Conservation (phyloP, 2,329 filamentous ascomycete genomes). For the Aureobasidium sp. region DNA sequence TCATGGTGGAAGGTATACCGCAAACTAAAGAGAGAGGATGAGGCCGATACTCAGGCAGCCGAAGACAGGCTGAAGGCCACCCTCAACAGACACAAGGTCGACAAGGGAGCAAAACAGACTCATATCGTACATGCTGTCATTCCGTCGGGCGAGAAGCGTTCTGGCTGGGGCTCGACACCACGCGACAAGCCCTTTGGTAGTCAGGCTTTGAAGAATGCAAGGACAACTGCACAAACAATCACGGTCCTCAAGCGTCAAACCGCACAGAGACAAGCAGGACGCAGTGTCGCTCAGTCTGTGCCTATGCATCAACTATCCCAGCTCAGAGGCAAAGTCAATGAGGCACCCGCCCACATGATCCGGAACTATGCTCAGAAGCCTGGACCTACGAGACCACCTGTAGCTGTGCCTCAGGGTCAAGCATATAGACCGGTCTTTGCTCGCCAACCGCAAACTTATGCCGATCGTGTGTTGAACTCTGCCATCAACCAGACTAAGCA, state of each 20-base stretch:
- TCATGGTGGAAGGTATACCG: conserved; percentile 73
- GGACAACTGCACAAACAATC: neutral
- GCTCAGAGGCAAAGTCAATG: conserved; percentile 26
- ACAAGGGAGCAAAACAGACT: conserved; percentile 46
- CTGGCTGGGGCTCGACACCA: neutral
- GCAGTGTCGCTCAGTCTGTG: conserved; percentile 3
- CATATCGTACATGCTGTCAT: conserved; percentile 19
- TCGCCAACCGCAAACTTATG: neutral
- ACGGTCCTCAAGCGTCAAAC: conserved; percentile 8
- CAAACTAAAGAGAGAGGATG: conserved; percentile 33
- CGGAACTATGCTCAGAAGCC: conserved; percentile 33
- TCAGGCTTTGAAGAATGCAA: conserved; percentile 16
- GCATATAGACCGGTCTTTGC: conserved; percentile 1
- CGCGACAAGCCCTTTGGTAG: conserved; percentile 1
- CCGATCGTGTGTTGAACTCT: neutral
- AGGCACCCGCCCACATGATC: conserved; percentile 47
- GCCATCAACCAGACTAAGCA: neutral
- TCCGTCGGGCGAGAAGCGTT: conserved; percentile 1
- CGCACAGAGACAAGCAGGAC: neutral
- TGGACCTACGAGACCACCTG: neutral
- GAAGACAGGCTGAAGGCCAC: conserved; percentile 35
- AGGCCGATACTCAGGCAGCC: conserved; percentile 24
- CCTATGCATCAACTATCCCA: conserved; percentile 8
- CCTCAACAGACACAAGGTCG: conserved; percentile 52
- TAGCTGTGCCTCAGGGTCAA: neutral